Evolutionary conservation across 257 asterid species (phyloP).

Genomic region (Solanum okadae): DNA sequence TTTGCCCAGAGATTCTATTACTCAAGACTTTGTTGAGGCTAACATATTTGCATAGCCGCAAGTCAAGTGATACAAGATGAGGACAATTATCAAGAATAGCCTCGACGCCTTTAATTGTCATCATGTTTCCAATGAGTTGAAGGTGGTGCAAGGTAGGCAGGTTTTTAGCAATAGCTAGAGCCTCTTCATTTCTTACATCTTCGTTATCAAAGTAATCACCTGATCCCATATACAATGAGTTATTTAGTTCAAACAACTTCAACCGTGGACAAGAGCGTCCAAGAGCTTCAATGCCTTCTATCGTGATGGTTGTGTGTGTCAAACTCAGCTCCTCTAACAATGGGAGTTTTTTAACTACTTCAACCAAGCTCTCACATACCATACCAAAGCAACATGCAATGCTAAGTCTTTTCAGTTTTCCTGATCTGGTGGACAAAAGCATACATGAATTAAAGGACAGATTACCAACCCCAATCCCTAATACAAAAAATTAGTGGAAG

Average conservation of each 20-base stretch:
- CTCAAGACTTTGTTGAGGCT: neutral
- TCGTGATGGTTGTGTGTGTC: neutral
- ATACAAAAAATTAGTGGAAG: neutral
- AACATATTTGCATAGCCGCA: neutral
- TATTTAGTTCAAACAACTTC: neutral
- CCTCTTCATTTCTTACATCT: neutral
- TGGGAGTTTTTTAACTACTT: neutral
- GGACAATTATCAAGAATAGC: neutral
- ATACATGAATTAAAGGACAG: neutral
- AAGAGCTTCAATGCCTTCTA: neutral
- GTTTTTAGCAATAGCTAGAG: neutral
- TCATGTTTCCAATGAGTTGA: neutral
- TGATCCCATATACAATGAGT: neutral
- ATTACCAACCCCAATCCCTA: neutral
- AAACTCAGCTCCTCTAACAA: neutral
- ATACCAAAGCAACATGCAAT: neutral
- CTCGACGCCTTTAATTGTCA: neutral
- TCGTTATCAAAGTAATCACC: neutral
- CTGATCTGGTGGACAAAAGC: neutral
- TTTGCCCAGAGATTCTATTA: neutral
- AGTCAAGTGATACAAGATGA: neutral
- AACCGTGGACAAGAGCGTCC: neutral
- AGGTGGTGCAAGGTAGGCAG: neutral
- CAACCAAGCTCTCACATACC: neutral
- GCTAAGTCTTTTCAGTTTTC: neutral